Evolutionary conservation across 1,284 basidiomycete species (phyloP), one percentile per base, ranked within the genome.

Genomic region (Tilletia indica): DNA sequence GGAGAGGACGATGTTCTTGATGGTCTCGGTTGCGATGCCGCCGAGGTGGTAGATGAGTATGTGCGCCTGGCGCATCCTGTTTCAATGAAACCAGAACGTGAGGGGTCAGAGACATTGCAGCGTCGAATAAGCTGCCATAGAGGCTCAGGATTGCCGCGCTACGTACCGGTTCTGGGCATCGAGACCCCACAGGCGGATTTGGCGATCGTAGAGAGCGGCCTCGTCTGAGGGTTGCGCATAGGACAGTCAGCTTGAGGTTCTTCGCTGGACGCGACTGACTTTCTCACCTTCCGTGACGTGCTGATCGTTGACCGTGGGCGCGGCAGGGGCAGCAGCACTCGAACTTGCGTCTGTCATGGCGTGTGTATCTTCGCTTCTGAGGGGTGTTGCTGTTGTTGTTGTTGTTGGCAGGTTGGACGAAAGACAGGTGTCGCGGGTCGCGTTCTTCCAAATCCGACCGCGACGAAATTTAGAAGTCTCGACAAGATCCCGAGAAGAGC

Each of bases 161-260:
- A 84, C 87, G 79, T 75, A 93, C 94, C 91, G 89, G 85, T 96
- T 94, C 85, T 99, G 96, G 38, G 97, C 96, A 85, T 97, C 96
- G 39, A 97, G 89, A 61, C 97, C 96, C 96, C 96, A 99, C 73
- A 98, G 87, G 38, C 97, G 90, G 86, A 99, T 97, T 86, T 98
- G 96, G 51, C 96, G 91, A 86, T 98, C 96, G 85, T 99, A 98
- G 39, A 97, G 86, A 4, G 91, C 91, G 19, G 91, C 92, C 83
- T 93, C 92, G 85, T 91, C 92, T 91, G 74, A 39, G 45, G 16
- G 34, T 38, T 31, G 21, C 1, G 6, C 51, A 54, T 31, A 34
- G 21, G 56, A 14, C 21, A 58, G 56, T 12, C 12, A 58, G 21
- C 25, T 31, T 58, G 56, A 58, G 19, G 34, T 31, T 31, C 21